Base-by-base conservation (phyloP, 306 rosid genomes). In the Aeschynomene evenia region DNA sequence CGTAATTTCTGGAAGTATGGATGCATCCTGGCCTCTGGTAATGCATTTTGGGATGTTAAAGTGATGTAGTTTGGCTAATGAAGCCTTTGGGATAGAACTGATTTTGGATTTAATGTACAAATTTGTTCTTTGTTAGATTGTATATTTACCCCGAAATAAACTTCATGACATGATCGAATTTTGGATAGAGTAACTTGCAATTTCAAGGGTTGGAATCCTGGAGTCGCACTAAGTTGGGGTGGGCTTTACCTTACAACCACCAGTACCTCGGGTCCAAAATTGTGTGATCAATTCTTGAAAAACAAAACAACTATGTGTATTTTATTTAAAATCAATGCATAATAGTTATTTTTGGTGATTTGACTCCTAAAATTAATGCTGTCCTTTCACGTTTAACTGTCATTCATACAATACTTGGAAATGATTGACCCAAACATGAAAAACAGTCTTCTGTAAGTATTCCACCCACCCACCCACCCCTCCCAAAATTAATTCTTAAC, bases 401-500 rank as follows among this genome's bases (percentile, higher is more conserved):
- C 16, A 34, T 55, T 71, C 72, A 43, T 70, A 14, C 63, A 55
- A 53, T 21, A 42, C 61, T 24, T 53, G 23, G 70, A 54, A 26
- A 45, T 54, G 60, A 53, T 13, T 14, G 19, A 23, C 33, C 60
- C 31, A 24, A 24, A 23, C 60, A 54, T 13, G 36, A 23, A 23
- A 6, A 12, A 21, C 58, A 52, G 23, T 23, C 58, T 52, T 37
- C 2, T 9, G 13, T 9, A 10, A 37, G 43, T 37, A 37, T 37
- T 37, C n/a, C n/a, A n/a, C n/a, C n/a, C n/a, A n/a, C n/a, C n/a
- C n/a, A n/a, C n/a, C n/a, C n/a, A n/a, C n/a, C n/a, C n/a, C n/a
- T 52, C 31, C 58, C 58, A 52, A 52, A 52, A 11, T 22, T 23
- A 52, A n/a, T 31, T 31, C 23, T 13, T 3, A 23, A 15, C 13